A percentile compares a stretch with the other conserved stretches of the same genome.
Evolutionary conservation across 345 rosid species (phyloP).

Genomic region (Orychophragmus violaceus): DNA sequence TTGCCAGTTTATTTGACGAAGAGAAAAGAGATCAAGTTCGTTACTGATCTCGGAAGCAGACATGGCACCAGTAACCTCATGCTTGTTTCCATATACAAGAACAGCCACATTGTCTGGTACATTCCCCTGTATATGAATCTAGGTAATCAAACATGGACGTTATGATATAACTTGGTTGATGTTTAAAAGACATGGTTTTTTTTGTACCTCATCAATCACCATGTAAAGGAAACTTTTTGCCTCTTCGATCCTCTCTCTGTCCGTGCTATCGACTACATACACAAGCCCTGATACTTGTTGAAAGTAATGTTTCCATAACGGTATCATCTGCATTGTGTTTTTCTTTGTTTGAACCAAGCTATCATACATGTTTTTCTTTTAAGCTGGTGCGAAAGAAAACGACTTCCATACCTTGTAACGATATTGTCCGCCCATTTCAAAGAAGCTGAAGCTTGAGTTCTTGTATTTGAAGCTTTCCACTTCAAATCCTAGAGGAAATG

Average conservation of each 20-base stretch:
- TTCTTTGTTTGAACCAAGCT: not conserved
- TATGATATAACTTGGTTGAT: not conserved
- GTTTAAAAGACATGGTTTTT: not conserved
- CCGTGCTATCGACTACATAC: slow-evolving; percentile 24
- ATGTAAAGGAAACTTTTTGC: slow-evolving; percentile 2
- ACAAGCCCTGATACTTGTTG: slow-evolving; percentile 8
- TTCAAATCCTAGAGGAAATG: not conserved
- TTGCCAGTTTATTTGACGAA: slow-evolving; percentile 48
- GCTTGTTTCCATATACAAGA: slow-evolving; percentile 55
- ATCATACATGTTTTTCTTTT: not conserved
- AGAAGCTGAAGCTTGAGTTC: not conserved
- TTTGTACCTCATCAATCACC: slow-evolving; percentile 26
- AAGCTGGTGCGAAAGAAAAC: not conserved
- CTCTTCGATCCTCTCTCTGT: slow-evolving; percentile 21
- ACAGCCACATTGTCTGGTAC: slow-evolving; percentile 32
- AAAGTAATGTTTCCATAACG: not conserved
- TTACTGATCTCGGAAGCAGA: slow-evolving; percentile 59
- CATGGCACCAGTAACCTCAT: slow-evolving; percentile 59
- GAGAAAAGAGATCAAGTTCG: slow-evolving; percentile 54
- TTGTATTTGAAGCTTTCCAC: slow-evolving; percentile 16
- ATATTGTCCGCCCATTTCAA: slow-evolving; percentile 7
- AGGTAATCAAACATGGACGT: not conserved
- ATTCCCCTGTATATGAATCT: slow-evolving; percentile 1
- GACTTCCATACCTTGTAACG: slow-evolving; percentile 2
- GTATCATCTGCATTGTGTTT: not conserved